Conservation (phyloP, 2,329 filamentous ascomycete species). For the Westerdykella sp. region DNA sequence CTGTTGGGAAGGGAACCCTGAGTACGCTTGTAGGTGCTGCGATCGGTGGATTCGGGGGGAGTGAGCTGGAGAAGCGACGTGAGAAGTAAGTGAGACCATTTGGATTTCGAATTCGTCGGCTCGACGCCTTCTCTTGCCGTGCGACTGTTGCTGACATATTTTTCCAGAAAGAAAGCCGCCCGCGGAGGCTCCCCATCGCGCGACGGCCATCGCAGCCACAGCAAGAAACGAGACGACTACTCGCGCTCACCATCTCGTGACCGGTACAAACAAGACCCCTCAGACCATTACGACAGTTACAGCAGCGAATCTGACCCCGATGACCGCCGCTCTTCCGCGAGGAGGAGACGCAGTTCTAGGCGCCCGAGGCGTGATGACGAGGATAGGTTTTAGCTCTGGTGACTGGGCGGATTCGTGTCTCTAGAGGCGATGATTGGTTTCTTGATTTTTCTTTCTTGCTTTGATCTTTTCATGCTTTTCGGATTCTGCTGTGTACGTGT, state of each 20-base stretch:
- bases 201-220: slow-evolving; percentile 8
- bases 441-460: too few species aligned
- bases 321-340: slow-evolving; percentile 5
- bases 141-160: not conserved
- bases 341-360: slow-evolving; percentile 7
- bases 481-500: too few species aligned
- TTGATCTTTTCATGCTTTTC: too few species aligned
- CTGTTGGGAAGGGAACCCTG: slow-evolving; percentile 30
- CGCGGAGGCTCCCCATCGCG: slow-evolving; percentile 5
- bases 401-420: not conserved
- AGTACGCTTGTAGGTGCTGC: slow-evolving; percentile 35
- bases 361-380: slow-evolving; percentile 6
- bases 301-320: slow-evolving; percentile 13
- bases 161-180: slow-evolving; percentile 9
- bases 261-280: slow-evolving; percentile 4
- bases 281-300: slow-evolving; percentile 5
- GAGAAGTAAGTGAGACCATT: slow-evolving; percentile 19
- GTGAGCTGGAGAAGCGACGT: slow-evolving; percentile 20
- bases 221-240: slow-evolving; percentile 6
- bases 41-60: slow-evolving; percentile 29
- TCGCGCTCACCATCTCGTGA: slow-evolving; percentile 13
- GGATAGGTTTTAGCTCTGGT: not conserved
- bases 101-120: not conserved
- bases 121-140: not conserved
- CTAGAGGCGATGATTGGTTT: too few species aligned